Evolutionary conservation across 306 rosid genomes (phyloP).

Genomic region (Acacia melanoxylon): DNA sequence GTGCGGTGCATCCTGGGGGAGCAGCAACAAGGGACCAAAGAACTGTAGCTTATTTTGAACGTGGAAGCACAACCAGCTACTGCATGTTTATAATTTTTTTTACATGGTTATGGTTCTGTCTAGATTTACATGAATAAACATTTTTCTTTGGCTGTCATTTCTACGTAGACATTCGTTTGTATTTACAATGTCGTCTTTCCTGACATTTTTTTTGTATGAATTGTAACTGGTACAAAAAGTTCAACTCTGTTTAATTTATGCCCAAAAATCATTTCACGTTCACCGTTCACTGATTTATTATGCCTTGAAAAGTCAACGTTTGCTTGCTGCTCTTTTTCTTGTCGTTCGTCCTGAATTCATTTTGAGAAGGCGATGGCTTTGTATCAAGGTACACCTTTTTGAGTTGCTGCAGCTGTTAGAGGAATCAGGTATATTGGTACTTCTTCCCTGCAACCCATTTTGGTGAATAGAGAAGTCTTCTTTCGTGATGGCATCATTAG

Average conservation of each 20-base stretch:
- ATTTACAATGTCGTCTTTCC: not conserved
- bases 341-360: not conserved
- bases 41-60: constrained; percentile 18
- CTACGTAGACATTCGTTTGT: not conserved
- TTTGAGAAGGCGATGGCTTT: not conserved
- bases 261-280: not conserved
- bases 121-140: not conserved
- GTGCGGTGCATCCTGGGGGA: constrained; percentile 34
- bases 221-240: not conserved
- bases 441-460: not conserved
- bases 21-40: constrained; percentile 4
- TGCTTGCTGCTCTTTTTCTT: not conserved
- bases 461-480: not conserved
- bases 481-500: not conserved
- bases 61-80: not conserved
- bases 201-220: not conserved
- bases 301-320: not conserved
- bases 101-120: too few species aligned
- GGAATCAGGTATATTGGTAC: not conserved
- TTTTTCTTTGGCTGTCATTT: not conserved
- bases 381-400: not conserved
- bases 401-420: not conserved
- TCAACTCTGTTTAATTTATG: not conserved
- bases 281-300: not conserved
- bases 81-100: too few species aligned